These are phyloP conservation scores for Colletotrichum liriopes DNA, from an alignment of 2,329 filamentous ascomycete species.

Conservation along the genomic window DNA sequence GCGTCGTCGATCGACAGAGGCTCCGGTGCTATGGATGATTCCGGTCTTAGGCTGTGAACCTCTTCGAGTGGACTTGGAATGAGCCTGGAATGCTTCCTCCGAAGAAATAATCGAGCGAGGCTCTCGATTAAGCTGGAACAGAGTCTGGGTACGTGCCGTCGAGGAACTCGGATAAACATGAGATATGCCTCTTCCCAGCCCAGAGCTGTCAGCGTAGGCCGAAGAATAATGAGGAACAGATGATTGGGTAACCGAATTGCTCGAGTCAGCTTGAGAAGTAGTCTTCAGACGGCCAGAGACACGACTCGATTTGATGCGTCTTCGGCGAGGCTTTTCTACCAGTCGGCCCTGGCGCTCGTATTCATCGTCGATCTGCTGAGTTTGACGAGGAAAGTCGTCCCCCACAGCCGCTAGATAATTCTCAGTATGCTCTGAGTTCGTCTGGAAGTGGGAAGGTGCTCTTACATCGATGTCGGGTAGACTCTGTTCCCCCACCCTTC, in stretches of 20 bases:
- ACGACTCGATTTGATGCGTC: constrained; percentile 39
- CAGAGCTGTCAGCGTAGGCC: background rate
- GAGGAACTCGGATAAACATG: background rate
- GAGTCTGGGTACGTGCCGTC: background rate
- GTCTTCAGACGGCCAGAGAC: constrained; percentile 20
- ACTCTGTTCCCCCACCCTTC: background rate
- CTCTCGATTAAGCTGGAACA: constrained; percentile 1
- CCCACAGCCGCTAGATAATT: background rate
- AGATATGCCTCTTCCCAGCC: background rate
- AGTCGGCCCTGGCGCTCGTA: constrained; percentile 2
- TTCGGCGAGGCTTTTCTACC: constrained; percentile 30
- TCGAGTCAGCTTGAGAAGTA: background rate
- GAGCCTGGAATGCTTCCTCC: background rate
- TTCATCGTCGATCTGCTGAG: background rate
- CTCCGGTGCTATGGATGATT: background rate
- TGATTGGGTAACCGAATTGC: background rate
- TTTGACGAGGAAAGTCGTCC: background rate
- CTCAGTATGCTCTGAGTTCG: constrained; percentile 1
- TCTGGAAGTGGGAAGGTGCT: too few relatives aligned
- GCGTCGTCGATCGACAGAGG: background rate
- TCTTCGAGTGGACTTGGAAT: background rate
- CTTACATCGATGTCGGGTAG: constrained; percentile 20
- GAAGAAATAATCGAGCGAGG: background rate
- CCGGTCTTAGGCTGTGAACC: background rate
- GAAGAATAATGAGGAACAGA: background rate